Base-by-base conservation (phyloP, 1,284 basidiomycete species). In the Leccinum subrobustum region DNA sequence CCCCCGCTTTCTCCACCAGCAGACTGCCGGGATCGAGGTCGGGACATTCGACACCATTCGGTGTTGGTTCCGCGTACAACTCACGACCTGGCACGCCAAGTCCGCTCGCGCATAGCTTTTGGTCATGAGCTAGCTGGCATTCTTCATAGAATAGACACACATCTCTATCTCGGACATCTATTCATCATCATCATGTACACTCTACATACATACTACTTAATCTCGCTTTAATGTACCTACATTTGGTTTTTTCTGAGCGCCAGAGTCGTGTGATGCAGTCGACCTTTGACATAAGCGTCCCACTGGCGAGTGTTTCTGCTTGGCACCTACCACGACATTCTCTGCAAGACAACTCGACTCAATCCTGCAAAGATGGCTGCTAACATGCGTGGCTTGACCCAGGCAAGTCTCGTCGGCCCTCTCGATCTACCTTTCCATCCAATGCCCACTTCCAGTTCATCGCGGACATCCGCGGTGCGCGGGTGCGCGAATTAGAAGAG, bases 391-490 rank as follows among this genome's bases (percentile, higher is more conserved):
- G 93, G 94, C 52, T 78, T 96, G 66, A 96, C 93, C 64, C 93
- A 96, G 83, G 93, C 90, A 60, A 65, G 81, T 73, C 60, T 44
- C 31, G 48, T 52, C 42, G 39, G 25, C 44, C 52, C 52, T 48
- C 16, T 51, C 51, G 56, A 50, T 58, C 56, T 25, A 11, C 52
- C 59, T 56, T 54, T 4, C 42, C 51, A 44, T 25, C 62, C 63
- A 27, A 68, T 48, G 27, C 50, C 27, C 14, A 12, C 47, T 8
- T 8, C 33, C 31, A 96, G 94, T 99, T 98, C 83, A 99, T 99
- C 75, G 95, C 96, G 74, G 96, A 99, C 77, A 91, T 99, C 70
- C 89, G 97, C 67, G 94, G 96, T 64, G 93, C 93, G 39, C 80
- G 93, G 64, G 92, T 95, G 29, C 84, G 92, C 60, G 93, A 95